These are phyloP conservation scores for Trichoderma breve DNA, from an alignment of 2,329 filamentous ascomycete genomes.

Conservation along the genomic window DNA sequence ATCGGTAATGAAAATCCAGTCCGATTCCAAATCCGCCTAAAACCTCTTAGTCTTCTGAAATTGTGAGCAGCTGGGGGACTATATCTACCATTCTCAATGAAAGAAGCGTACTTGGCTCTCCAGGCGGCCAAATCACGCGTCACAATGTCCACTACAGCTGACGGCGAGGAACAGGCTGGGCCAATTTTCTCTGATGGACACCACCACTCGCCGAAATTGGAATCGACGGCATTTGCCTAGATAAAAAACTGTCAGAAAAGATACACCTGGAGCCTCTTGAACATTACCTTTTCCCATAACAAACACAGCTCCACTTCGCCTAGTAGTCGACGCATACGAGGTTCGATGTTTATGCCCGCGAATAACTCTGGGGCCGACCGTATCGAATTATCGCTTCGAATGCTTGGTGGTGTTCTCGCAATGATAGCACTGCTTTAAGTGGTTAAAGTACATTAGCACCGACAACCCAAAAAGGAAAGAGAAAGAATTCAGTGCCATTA, in stretches of 20 bases:
- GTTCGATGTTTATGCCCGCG: neutral
- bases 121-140: neutral
- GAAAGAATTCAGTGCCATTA: neutral
- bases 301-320: neutral
- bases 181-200: neutral
- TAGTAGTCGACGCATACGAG: neutral
- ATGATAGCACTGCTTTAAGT: neutral
- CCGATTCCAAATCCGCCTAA: neutral
- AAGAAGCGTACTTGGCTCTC: neutral
- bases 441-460: neutral
- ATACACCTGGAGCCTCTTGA: rapidly evolving
- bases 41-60: neutral
- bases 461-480: too few relatives aligned
- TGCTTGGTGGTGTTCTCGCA: neutral
- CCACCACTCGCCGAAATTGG: neutral
- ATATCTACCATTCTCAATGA: neutral
- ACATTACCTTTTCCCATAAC: neutral
- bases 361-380: neutral
- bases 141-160: neutral
- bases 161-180: neutral
- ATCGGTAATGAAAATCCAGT: neutral
- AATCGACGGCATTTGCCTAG: neutral
- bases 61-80: rapidly evolving
- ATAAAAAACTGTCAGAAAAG: neutral
- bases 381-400: neutral